These are phyloP conservation scores for Vachellia collinsii DNA, from an alignment of 306 rosid species.

Conservation along the genomic window DNA sequence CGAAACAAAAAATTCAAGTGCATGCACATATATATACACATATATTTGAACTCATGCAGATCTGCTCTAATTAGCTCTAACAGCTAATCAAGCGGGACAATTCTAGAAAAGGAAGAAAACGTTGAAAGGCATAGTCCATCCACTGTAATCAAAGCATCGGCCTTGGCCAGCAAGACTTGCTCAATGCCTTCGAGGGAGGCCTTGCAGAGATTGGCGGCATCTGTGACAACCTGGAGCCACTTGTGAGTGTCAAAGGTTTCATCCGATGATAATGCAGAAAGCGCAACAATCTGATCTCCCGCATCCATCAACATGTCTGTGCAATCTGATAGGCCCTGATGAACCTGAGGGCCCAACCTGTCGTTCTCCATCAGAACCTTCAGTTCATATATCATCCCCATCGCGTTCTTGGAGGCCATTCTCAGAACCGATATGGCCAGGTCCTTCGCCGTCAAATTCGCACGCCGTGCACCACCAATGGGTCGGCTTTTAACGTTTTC, in stretches of 20 bases:
- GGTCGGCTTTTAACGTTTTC: not conserved
- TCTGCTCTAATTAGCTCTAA: not conserved
- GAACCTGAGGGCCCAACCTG: conserved; percentile 20
- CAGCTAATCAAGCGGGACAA: not conserved
- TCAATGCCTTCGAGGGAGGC: conserved; percentile 41
- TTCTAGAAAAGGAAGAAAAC: not conserved
- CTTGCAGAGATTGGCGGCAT: conserved; percentile 45
- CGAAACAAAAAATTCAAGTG: not conserved
- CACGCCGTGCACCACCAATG: not conserved
- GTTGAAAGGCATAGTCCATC: not conserved
- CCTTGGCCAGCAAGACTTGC: not conserved
- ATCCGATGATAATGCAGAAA: not conserved
- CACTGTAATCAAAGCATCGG: not conserved
- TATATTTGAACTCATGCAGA: not conserved
- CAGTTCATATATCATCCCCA: not conserved
- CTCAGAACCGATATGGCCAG: conserved; percentile 32
- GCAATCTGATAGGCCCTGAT: conserved; percentile 53
- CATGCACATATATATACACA: not conserved
- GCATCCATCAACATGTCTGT: conserved; percentile 39
- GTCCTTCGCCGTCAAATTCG: not conserved
- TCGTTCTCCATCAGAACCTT: conserved; percentile 33
- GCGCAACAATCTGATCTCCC: conserved; percentile 35
- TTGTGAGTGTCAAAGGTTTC: not conserved
- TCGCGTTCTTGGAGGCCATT: conserved; percentile 31
- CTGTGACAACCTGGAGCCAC: conserved; percentile 46